Evolutionary conservation across 768 basidiomycete genomes (phyloP), one percentile per base, ranked within the genome.

Genomic region (Podaxis sp.): DNA sequence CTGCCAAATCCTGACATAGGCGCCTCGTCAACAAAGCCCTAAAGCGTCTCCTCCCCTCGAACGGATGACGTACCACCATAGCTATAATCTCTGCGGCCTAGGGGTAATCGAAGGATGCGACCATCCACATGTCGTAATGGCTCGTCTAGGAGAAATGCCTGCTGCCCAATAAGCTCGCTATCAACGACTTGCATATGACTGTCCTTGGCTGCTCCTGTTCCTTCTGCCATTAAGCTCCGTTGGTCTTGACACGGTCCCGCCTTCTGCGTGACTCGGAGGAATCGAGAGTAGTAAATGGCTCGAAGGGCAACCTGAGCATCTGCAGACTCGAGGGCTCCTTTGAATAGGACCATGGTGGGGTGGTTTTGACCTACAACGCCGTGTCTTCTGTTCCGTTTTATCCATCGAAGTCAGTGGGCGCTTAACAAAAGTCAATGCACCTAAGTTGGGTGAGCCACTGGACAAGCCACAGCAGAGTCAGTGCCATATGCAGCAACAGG

Each of bases 291-390:
- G 48, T 66, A 64, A 7, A 60, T 46, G 26, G 28, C 58, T 8
- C 65, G 58, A 53, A 68, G 62, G 22, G 56, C 65, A 49, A 56
- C 62, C 49, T 56, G 62, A 36, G 70, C 65, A 60, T 69, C 64
- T 30, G 67, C 65, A 28, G 66, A 62, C 26, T 66, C 66, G 48
- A 62, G 38, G 20, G 26, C 20, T 56, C 4, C 40, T 11, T 56
- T n/a, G 60, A 24, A 30, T 22, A 37, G 4, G 28, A 36, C 28
- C 61, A 56, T 62, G 17, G 10, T 40, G 30, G 26, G 33, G 30
- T 20, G 33, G 30, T 24, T 37, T n/a, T 15, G 49, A 28, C 8
- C 13, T 50, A 24, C 13, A 26, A 3, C 10, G 22, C 13, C 54
- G 26, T 36, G 11, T 49, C 8, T 33, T 22, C 24, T 6, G 24